Evolutionary conservation across 192 early-diverging fungal genomes (phyloP), one percentile per base, ranked within the genome.

Genomic region (Coemansia reversa): DNA sequence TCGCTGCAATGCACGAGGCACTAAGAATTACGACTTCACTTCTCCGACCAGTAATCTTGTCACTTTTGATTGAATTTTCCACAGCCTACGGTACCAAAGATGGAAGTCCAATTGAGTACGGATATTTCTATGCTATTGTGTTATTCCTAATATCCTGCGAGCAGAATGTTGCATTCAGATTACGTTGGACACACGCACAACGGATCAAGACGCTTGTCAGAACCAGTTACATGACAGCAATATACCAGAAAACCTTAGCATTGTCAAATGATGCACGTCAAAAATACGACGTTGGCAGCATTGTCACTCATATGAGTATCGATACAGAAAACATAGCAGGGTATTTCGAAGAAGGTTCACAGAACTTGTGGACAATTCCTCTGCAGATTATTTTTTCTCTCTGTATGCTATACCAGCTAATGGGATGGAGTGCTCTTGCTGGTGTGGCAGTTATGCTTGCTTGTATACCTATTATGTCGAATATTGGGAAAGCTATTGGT

Each of bases 401-500:
- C 8, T 88, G 84, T 45, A 81, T 95, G 60, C 77, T 97, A 23
- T 90, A 90, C 81, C 72, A 87, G 48, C 90, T 91, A 6, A 87
- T 97, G 61, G 91, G 94, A 1, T 86, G 86, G 55, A 85, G 90
- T 55, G 86, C 91, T 35, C 92, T 92, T 81, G 93, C 88, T 53
- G 95, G 95, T 62, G 89, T 97, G 0, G 73, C 75, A 5, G 69
- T 94, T 24, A 92, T 96, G 88, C 60, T 97, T 39, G 50, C 93
- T 30, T 89, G 86, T 71, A 91, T 94, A 56, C 95, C 95, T 0
- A 60, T 92, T 49, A 94, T 94, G 67, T 86, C 87, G 2, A 62
- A 72, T 19, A 54, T 94, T 24, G 89, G 89, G 25, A 85, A 81
- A 23, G 79, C 59, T 25, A 88, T 90, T 77, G 86, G 90, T 18